Base-by-base conservation (phyloP, 2,329 filamentous ascomycete genomes). In the Ophiostoma perfectum region DNA sequence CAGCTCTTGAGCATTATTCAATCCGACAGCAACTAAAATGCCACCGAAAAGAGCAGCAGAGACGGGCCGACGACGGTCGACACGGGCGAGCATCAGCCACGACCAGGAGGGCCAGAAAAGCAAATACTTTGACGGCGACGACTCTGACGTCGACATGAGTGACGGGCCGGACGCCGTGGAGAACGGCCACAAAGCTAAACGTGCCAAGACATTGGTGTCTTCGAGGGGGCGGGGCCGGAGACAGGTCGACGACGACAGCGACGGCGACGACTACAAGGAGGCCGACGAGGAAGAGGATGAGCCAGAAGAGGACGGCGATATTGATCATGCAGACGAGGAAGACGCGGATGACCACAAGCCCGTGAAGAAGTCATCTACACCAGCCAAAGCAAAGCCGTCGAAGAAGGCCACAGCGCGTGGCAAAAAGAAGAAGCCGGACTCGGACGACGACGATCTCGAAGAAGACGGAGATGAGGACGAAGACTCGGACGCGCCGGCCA, bases 121-220 rank as follows among this genome's bases (percentile, higher is more conserved):
- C 76, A 76, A 75, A 18, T 86, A 86, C 73, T 85, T 85, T 73
- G 83, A 84, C 69, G 74, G 70, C 66, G 73, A 75, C 11, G 73
- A 76, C 11, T 74, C 75, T 3, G 74, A 75, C 2, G 74, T 41
- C n/a, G 68, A 68, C 3, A 27, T 36, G 2, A 68, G 63, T 66
- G n/a, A 18, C 4, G 6, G 47, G 27, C 27, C 27, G 27, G 27
- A 27, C 12, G 27, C 36, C n/a, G n/a, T 55, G 4, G 42, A 52
- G 18, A 18, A n/a, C 38, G 18, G 36, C 9, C 55, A 58, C 16
- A 12, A 16, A 6, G 36, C 58, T 2, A 75, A 74, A 67, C 71
- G 71, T 45, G 70, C 68, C 3, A 73, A 70, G 65, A 65, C 47
- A 3, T 4, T 44, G 1, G 55, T 27, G 27, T 27, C 45, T 27